phyloP scores from a whole-genome alignment of 805 yeast genomes.

The Danielia reshetovae region DNA sequence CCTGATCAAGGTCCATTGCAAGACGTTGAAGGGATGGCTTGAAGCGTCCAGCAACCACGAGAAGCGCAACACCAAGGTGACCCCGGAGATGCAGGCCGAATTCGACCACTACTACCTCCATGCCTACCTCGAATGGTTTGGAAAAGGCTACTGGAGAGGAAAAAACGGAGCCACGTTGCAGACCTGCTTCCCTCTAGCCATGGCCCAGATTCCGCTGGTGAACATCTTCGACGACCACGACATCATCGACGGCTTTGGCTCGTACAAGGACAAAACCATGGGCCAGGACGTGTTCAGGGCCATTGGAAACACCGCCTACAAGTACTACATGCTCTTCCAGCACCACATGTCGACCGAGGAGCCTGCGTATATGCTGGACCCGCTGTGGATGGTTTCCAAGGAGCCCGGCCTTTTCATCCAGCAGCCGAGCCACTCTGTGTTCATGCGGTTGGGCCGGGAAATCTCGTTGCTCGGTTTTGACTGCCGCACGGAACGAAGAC shows the following conservation, averaged over 20 bases:
- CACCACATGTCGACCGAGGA: conserved; percentile 62
- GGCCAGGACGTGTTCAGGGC: conserved; percentile 58
- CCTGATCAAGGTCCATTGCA: conserved; percentile 58
- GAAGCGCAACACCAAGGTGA: conserved; percentile 37
- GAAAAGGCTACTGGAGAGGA: conserved; percentile 83
- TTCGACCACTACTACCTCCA: conserved; percentile 64
- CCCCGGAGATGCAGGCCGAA: conserved; percentile 48
- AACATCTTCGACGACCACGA: conserved; percentile 95
- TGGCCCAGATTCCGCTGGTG: conserved; percentile 79
- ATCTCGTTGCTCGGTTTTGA: conserved; percentile 78
- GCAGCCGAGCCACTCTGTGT: conserved; percentile 63
- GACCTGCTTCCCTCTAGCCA: conserved; percentile 63
- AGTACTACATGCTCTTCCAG: conserved; percentile 87
- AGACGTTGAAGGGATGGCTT: conserved; percentile 60
- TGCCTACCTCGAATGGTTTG: conserved; percentile 85
- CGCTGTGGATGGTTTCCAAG: conserved; percentile 60
- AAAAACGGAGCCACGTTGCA: conserved; percentile 62
- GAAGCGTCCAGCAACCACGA: conserved; percentile 45
- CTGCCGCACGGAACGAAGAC: conserved; percentile 86
- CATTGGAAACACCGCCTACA: conserved; percentile 76
- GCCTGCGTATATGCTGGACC: conserved; percentile 35
- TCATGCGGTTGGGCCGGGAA: conserved; percentile 69
- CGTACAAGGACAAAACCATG: conserved; percentile 79
- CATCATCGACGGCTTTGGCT: conserved; percentile 94
- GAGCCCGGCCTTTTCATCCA: conserved; percentile 64